Base-by-base conservation (phyloP, 2,329 filamentous ascomycete genomes). In the Paecilomyces sp. region DNA sequence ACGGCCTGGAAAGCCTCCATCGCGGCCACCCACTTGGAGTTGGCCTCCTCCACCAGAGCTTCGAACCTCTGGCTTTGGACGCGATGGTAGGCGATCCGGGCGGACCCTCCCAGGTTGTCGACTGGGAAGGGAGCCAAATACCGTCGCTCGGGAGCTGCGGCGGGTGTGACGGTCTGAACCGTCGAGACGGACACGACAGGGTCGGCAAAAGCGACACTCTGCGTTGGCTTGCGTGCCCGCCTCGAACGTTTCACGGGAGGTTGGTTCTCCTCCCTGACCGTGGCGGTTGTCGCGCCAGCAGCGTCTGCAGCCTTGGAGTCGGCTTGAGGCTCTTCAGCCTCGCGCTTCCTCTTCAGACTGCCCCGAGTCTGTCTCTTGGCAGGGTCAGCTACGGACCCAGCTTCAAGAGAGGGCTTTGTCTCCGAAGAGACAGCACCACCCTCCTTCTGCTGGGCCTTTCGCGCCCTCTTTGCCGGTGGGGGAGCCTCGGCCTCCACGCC, bases 61-160 rank as follows among this genome's bases (percentile, higher is more conserved):
- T 83, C 79, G 1, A 82, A 82, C 4, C 88, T 85, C 1, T 79
- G 82, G 9, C 78, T 87, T 22, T 84, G 83, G 1, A 83, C 84
- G 13, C 77, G 83, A 54, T 65, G 78, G 76, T 67, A 31, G 80
- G 70, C 66, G 56, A 70, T 53, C 31, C 63, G 57, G 55, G 67
- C 62, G 8, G 69, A 62, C n/a, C 63, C 66, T 47, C 63, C 41
- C 25, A 70, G 30, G 15, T 59, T 63, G 31, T 66, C 63, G 2
- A 24, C 11, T 9, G 65, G 55, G 41, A 61, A 58, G 33, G 55
- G 57, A 56, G n/a, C 25, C 51, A 28, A 18, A 28, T 13, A 18
- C 63, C 36, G 31, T 59, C 55, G 54, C 56, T 18, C 36, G 33
- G 55, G 55, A 57, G 24, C 31, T 41, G 24, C 31, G 34, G 31